phyloP scores from a whole-genome alignment of 331 rosid genomes.

The Quercus phellos region DNA sequence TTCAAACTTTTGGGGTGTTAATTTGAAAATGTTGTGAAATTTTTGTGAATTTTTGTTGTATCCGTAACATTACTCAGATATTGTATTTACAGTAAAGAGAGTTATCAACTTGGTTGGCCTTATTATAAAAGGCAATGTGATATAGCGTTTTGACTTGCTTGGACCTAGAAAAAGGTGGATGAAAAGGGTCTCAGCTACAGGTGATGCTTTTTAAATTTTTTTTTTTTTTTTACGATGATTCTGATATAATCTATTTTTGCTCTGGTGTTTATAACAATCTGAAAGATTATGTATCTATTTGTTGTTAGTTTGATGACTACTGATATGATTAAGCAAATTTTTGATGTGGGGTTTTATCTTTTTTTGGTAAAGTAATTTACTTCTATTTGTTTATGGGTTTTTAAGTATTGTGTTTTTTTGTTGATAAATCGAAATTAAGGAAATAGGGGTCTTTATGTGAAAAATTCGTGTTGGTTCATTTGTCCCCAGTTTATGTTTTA shows the following conservation, averaged over 20 bases:
- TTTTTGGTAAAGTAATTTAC: background rate
- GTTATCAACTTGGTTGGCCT: background rate
- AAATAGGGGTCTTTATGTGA: background rate
- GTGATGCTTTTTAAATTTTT: background rate
- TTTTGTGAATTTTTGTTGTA: no score
- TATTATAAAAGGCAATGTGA: background rate
- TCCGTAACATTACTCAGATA: no score
- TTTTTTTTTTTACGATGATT: background rate
- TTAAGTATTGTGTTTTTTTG: background rate
- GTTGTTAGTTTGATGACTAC: background rate
- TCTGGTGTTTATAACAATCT: background rate
- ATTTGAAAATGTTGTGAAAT: no score
- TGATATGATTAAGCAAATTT: background rate
- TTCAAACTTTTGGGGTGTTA: no score
- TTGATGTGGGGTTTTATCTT: background rate
- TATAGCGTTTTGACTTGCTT: background rate
- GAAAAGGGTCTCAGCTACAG: background rate
- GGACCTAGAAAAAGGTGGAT: background rate
- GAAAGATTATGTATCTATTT: background rate
- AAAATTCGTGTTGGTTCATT: background rate
- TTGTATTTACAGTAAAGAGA: background rate
- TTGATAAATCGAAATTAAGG: background rate
- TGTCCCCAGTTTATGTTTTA: background rate
- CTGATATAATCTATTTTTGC: background rate
- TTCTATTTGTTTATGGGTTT: background rate